Evolutionary conservation across 176 grass and related monocot species (phyloP), one percentile per base, ranked within the genome.

Genomic region (Phoenix roebelenii): DNA sequence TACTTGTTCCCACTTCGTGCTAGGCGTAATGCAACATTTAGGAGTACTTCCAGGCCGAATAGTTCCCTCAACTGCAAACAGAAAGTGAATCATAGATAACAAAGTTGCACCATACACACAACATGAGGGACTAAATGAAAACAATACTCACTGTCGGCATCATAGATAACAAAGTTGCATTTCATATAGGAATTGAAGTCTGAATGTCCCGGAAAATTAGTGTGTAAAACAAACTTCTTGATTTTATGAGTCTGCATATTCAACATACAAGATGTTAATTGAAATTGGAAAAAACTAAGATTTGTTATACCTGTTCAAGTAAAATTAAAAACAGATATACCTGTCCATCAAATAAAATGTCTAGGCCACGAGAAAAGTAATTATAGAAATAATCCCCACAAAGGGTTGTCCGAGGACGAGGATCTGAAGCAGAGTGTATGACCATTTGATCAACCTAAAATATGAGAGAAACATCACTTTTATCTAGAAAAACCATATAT

Each of bases 151-250:
- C 93, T 80, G 80, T 88, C 81, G 52, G 58, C 29, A 1, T 98
- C 84, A 49, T 91, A 92, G 55, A 98, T 98, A 58, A 92, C 73
- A 66, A 92, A 98, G 70, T 98, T 98, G 70, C 93, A 98, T 77
- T 98, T 92, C 76, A 88, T 88, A 55, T 98, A 98, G 10, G 84
- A 85, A 53, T 98, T 88, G 59, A 98, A 98, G 79, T 98, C 93
- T 0, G 87, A 88, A 68, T 98, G 93, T 1, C 93, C 93, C 39
- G 87, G 93, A 48, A 85, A 80, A 73, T 98, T 98, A 68, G 93
- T 88, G 52, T 98, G 93, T 59, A 98, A 81, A 79, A 98, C 93
- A 76, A 98, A 98, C 76, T 98, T 98, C 73, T 98, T 98, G 78
- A 98, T 92, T 70, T 53, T 83, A 28, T 98, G 93, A 23, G 87